Evolutionary conservation across 768 basidiomycete genomes (phyloP).

Genomic region (Tubosaeta brunneosetosa): DNA sequence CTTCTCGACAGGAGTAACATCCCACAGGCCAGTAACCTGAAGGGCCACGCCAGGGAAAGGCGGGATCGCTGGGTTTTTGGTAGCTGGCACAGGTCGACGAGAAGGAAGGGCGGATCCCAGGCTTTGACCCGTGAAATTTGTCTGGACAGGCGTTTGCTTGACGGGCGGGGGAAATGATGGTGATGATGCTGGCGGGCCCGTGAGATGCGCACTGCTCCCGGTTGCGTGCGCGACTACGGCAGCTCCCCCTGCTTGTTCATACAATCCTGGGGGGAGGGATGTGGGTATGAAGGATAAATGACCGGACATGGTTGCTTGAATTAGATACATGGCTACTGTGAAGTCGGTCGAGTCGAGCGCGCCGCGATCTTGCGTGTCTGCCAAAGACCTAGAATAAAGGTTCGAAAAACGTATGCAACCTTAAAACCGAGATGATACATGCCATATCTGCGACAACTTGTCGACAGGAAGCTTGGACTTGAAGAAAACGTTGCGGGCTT

Average conservation of each 20-base stretch:
- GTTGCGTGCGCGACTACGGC: slow-evolving; percentile 49
- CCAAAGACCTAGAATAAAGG: slow-evolving; percentile 62
- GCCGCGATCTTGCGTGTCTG: slow-evolving; percentile 93
- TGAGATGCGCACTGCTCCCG: slow-evolving; percentile 53
- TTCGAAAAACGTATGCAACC: background rate
- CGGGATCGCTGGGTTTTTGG: slow-evolving; percentile 22
- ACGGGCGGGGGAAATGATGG: slow-evolving; percentile 41
- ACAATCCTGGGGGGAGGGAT: slow-evolving; percentile 74
- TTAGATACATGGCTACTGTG: slow-evolving; percentile 93
- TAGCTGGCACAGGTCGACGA: slow-evolving; percentile 15
- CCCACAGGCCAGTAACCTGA: slow-evolving; percentile 54
- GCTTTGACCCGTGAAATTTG: slow-evolving; percentile 44
- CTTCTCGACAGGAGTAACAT: slow-evolving; percentile 79
- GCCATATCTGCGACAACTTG: slow-evolving; percentile 92
- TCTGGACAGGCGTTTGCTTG: slow-evolving; percentile 61
- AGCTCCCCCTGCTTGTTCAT: slow-evolving; percentile 69
- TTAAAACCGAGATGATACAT: slow-evolving; percentile 18
- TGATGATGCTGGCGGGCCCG: slow-evolving; percentile 47
- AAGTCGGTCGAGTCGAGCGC: slow-evolving; percentile 88
- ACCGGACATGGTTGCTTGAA: slow-evolving; percentile 86
- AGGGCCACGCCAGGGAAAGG: slow-evolving; percentile 27
- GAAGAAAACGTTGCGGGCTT: slow-evolving; percentile 85
- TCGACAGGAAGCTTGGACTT: slow-evolving; percentile 87
- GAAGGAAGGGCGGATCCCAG: slow-evolving; percentile 21
- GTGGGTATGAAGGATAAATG: slow-evolving; percentile 68